A percentile compares a stretch with the other conserved stretches of the same genome.
phyloP scores from a whole-genome alignment of 768 basidiomycete genomes.

The Boletus tylopilopsis region DNA sequence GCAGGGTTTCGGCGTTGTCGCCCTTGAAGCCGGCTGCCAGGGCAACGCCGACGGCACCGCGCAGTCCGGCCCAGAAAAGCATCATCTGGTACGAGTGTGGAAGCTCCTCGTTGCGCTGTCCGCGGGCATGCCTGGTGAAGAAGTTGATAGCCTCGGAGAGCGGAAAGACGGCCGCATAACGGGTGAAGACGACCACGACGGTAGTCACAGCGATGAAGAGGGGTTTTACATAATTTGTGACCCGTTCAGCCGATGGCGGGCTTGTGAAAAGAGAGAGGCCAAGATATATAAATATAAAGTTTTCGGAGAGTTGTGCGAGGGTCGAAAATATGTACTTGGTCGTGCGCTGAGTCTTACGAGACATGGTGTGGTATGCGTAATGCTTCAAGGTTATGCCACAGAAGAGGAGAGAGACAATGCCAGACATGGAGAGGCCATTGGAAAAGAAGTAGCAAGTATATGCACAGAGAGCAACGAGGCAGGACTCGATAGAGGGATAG shows the following conservation, averaged over 20 bases:
- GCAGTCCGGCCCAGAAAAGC: constrained; percentile 97
- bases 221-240: constrained; percentile 87
- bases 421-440: constrained; percentile 91
- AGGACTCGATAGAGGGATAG: constrained; percentile 96
- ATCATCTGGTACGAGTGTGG: constrained; percentile 99
- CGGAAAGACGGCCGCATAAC: constrained; percentile 95
- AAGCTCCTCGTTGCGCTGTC: constrained; percentile 84
- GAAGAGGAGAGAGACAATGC: constrained; percentile 96
- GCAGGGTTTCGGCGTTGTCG: constrained; percentile 84
- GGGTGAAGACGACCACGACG: constrained; percentile 89
- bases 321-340: constrained; percentile 95
- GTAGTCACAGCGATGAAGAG: constrained; percentile 91
- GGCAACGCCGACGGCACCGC: constrained; percentile 97
- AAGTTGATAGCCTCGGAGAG: constrained; percentile 94
- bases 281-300: constrained; percentile 99
- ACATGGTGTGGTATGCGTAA: constrained; percentile 99
- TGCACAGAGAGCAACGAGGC: constrained; percentile 89
- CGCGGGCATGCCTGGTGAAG: constrained; percentile 78
- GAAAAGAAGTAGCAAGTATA: constrained; percentile 99
- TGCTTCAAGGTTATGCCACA: constrained; percentile 99
- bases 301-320: constrained; percentile 92
- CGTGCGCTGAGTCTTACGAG: constrained; percentile 85
- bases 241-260: constrained; percentile 70
- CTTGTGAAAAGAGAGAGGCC: constrained; percentile 95
- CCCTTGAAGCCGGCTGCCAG: constrained; percentile 95